Evolutionary conservation across 106 monocot species (phyloP), one percentile per base, ranked within the genome.

Genomic region (Allium cepa): DNA sequence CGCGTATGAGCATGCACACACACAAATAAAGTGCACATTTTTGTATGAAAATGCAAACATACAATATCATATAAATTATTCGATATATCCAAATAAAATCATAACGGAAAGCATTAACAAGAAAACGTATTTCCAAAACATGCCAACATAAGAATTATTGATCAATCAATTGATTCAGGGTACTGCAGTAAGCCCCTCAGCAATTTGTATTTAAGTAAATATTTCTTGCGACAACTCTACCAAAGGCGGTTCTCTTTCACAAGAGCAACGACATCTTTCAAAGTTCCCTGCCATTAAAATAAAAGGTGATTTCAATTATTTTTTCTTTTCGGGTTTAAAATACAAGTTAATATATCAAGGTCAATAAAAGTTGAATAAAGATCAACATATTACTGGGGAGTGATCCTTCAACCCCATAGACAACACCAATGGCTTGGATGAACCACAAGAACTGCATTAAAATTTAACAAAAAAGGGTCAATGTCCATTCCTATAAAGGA

Each of bases 331-430:
- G 2, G 9, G 8, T 26, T 15, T 11, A 53, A 10, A 9, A 45
- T 13, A 12, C 52, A 10, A 36, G 36, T 36, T 36, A 36, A 5
- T 36, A 36, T 36, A 36, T 36, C 36, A 36, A 36, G 36, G 5
- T 36, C 36, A 36, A 36, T 36, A 36, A 36, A 36, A 36, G 36
- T 47, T 2, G 4, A 16, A 49, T 0, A 57, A 47, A 17, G 1
- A 45, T 9, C 36, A 71, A 17, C 61, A 11, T 27, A 7, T 60
- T 80, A 84, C 84, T 76, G 49, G 69, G 27, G 76, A 79, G 60
- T 84, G 84, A 53, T 84, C 80, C 59, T 84, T 84, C 17, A 84
- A 71, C 59, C 84, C 84, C 66, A 84, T 75, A 51, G 84, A 80
- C 57, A 84, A 14, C 53, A 84, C 69, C 76, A 84, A 73, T 65